Evolutionary conservation across 176 grass and related monocot species (phyloP).

Genomic region (Ananas comosus): DNA sequence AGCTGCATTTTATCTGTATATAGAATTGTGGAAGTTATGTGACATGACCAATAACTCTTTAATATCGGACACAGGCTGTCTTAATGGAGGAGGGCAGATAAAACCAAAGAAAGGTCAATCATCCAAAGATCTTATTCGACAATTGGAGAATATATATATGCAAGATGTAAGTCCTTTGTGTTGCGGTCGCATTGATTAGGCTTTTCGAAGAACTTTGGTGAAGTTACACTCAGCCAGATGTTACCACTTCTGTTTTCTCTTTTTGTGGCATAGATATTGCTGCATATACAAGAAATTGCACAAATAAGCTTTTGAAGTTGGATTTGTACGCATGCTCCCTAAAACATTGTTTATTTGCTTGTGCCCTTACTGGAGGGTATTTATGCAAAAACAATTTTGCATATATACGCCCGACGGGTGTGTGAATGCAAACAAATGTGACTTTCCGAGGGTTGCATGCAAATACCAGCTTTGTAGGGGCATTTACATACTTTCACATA

Average conservation of each 20-base stretch:
- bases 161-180: slow-evolving; percentile 73
- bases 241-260: too few relatives aligned
- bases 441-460: too few relatives aligned
- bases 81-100: slow-evolving; percentile 94
- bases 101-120: slow-evolving; percentile 23
- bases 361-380: too few relatives aligned
- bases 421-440: too few relatives aligned
- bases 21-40: not conserved
- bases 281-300: too few relatives aligned
- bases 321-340: too few relatives aligned
- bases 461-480: not conserved
- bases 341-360: too few relatives aligned
- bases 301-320: too few relatives aligned
- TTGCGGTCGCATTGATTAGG: not conserved
- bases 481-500: not conserved
- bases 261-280: too few relatives aligned
- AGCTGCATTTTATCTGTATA: not conserved
- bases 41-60: not conserved
- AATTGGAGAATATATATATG: slow-evolving; percentile 61
- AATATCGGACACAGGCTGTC: slow-evolving; percentile 39
- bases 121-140: slow-evolving; percentile 68
- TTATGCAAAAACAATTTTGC: too few relatives aligned
- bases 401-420: too few relatives aligned
- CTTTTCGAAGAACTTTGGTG: not conserved
- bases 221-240: too few relatives aligned